A percentile compares a stretch with the other conserved stretches of the same genome.
Conservation (phyloP, 1,139 yeast species). For the Taphrina pruni region DNA sequence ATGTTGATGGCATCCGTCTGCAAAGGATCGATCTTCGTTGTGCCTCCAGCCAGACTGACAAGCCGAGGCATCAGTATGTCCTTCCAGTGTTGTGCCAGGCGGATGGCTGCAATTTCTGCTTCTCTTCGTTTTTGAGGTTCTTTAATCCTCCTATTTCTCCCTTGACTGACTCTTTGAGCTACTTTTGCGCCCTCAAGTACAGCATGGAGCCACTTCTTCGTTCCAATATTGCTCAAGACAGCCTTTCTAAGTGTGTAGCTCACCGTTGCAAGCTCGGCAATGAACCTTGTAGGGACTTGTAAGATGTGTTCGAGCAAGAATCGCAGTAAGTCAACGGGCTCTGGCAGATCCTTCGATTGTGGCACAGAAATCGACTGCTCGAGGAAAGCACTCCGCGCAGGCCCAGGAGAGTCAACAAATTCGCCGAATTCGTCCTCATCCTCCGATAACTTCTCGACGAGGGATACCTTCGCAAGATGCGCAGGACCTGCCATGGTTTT, state of each 20-base stretch:
- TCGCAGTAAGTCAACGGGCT: constrained; percentile 36
- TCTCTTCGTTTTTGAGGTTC: background rate
- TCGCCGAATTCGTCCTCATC: constrained; percentile 32
- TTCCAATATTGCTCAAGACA: constrained; percentile 42
- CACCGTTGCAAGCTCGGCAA: constrained; percentile 44
- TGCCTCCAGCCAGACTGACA: constrained; percentile 12
- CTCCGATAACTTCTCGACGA: too few species aligned
- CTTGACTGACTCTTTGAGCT: constrained; percentile 45
- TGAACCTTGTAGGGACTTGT: constrained; percentile 44
- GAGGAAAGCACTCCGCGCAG: constrained; percentile 1
- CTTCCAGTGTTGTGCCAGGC: constrained; percentile 17
- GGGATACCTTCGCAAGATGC: too few species aligned
- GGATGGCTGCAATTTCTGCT: background rate
- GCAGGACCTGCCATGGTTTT: too few species aligned
- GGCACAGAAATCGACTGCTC: background rate
- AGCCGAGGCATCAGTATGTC: constrained; percentile 25
- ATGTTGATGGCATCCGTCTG: constrained; percentile 3
- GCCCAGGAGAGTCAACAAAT: constrained; percentile 23
- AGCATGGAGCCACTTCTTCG: constrained; percentile 43
- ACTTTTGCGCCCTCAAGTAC: constrained; percentile 42
- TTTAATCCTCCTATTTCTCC: constrained; percentile 43
- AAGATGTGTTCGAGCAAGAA: constrained; percentile 42
- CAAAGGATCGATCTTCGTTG: background rate
- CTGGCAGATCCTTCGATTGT: background rate
- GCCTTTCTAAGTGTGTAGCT: constrained; percentile 45